Evolutionary conservation across 768 basidiomycete genomes (phyloP).

Genomic region (Pleurotus tuber-regium): DNA sequence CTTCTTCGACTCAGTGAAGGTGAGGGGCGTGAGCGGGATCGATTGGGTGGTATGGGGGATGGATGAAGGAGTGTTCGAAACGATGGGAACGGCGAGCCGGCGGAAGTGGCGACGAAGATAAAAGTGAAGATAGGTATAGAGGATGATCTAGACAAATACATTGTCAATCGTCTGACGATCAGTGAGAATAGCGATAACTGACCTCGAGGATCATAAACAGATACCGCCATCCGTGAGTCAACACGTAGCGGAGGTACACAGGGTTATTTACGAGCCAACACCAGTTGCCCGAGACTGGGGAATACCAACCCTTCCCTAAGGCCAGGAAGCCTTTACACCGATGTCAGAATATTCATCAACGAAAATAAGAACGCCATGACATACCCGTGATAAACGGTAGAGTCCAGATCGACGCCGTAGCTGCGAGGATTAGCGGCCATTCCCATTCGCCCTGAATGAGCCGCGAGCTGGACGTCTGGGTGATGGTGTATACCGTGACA

Average conservation of each 20-base stretch:
- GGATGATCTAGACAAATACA: background rate
- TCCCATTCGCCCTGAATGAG: conserved; percentile 8
- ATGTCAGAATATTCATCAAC: too few species aligned
- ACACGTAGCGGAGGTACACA: conserved; percentile 14
- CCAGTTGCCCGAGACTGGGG: conserved; percentile 17
- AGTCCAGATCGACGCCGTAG: background rate
- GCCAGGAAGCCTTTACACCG: conserved; percentile 16
- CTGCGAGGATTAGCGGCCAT: conserved; percentile 1
- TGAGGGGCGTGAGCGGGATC: conserved; percentile 5
- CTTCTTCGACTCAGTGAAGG: conserved; percentile 3
- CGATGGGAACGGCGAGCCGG: conserved; percentile 5
- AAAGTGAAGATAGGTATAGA: conserved; percentile 4
- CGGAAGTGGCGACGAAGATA: conserved; percentile 3
- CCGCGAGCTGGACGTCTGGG: conserved; percentile 1
- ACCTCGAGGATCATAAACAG: conserved; percentile 17
- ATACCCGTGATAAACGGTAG: conserved; percentile 4
- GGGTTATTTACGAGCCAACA: conserved; percentile 15
- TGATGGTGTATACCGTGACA: conserved; percentile 15
- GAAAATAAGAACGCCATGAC: too few species aligned
- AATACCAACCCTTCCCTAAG: conserved; percentile 15
- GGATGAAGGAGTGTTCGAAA: conserved; percentile 6
- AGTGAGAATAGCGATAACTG: conserved; percentile 21
- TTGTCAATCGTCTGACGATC: conserved; percentile 6
- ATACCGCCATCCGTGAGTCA: conserved; percentile 17
- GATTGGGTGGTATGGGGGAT: background rate